A percentile compares a stretch with the other conserved stretches of the same genome.
Evolutionary conservation across 305 asterid genomes (phyloP).

Genomic region (Andrographis paniculata): DNA sequence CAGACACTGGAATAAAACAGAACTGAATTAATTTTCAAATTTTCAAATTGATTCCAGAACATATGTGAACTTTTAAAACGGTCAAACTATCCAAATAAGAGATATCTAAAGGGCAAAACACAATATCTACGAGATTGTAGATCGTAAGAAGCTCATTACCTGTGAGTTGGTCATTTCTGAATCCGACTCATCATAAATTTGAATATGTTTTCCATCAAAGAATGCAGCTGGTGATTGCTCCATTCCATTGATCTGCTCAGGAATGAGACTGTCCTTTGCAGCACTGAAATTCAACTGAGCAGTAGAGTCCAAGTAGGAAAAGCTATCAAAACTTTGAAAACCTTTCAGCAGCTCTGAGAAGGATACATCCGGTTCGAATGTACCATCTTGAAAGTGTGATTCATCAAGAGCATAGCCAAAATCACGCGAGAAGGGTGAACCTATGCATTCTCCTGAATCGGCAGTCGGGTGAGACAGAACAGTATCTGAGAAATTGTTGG

Average conservation of each 20-base stretch:
- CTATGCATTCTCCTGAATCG: constrained; percentile 32
- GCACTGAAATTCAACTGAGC: constrained; percentile 10
- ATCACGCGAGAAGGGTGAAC: constrained; percentile 65
- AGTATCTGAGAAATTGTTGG: constrained; percentile 17
- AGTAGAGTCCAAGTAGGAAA: constrained; percentile 23
- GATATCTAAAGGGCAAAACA: neutral
- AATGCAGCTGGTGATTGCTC: constrained; percentile 12
- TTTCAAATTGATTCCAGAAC: no score
- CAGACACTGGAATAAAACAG: neutral
- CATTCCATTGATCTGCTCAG: constrained; percentile 6
- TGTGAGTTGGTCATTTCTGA: constrained; percentile 13
- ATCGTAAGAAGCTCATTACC: constrained; percentile 14
- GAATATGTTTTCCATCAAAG: neutral
- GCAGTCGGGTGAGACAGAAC: constrained; percentile 16
- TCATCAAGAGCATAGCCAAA: constrained; percentile 50
- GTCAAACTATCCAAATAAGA: neutral
- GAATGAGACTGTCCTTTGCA: constrained; percentile 8
- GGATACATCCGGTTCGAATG: constrained; percentile 63
- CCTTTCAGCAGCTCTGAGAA: constrained; percentile 42
- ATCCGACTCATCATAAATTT: constrained; percentile 3
- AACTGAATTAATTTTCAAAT: no score
- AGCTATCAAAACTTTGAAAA: constrained; percentile 33
- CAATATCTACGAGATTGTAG: neutral
- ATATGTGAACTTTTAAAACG: no score
- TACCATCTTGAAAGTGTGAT: constrained; percentile 55